Conservation (phyloP, 2,329 filamentous ascomycete genomes). For the Monosporascus sp. region DNA sequence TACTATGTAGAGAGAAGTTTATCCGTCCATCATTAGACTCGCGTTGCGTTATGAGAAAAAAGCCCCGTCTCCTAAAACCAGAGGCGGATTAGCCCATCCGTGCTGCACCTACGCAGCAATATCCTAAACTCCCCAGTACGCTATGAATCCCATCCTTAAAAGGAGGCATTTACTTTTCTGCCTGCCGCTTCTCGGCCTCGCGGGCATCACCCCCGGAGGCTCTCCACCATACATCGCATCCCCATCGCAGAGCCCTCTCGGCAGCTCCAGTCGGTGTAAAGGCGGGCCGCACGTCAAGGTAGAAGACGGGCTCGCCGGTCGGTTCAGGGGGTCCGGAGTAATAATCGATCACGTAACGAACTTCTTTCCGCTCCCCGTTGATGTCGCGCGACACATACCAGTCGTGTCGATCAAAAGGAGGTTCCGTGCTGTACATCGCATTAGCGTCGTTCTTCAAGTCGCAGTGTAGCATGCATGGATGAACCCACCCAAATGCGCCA, state of each 20-base stretch:
- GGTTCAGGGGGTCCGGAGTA: slow-evolving; percentile 80
- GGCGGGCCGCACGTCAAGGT: slow-evolving; percentile 87
- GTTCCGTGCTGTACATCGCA: slow-evolving; percentile 54
- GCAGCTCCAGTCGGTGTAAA: slow-evolving; percentile 73
- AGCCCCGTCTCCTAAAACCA: background rate
- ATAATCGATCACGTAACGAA: slow-evolving; percentile 96
- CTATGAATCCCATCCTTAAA: background rate
- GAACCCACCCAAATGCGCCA: slow-evolving; percentile 64
- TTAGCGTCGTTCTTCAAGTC: no score
- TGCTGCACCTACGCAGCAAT: background rate
- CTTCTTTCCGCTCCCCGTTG: slow-evolving; percentile 64
- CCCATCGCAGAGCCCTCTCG: slow-evolving; percentile 83
- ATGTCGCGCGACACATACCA: slow-evolving; percentile 82
- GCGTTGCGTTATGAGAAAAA: background rate
- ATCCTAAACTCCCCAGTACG: background rate
- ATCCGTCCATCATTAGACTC: background rate
- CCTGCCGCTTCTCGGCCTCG: slow-evolving; percentile 30
- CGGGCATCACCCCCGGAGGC: slow-evolving; percentile 68
- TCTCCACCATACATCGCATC: slow-evolving; percentile 89
- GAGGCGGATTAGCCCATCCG: background rate
- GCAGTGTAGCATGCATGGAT: background rate
- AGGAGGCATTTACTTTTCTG: background rate
- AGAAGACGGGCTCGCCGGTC: slow-evolving; percentile 90
- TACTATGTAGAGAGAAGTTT: background rate
- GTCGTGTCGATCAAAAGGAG: slow-evolving; percentile 94